Evolutionary conservation across 441 rosid genomes (phyloP).

Genomic region (Raphanus hybrid): DNA sequence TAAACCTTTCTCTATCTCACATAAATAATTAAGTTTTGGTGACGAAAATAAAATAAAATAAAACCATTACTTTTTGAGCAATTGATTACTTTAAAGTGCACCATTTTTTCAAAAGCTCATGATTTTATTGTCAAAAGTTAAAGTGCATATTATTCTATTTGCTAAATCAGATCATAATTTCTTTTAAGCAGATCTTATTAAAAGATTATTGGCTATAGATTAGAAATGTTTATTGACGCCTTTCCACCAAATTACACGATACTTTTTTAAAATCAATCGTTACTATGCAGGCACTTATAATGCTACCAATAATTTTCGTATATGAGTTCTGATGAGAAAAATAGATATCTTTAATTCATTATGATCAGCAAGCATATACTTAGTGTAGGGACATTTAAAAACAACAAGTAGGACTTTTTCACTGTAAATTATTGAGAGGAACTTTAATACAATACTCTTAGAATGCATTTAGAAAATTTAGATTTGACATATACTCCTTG

Average conservation of each 20-base stretch:
- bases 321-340: background rate
- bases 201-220: background rate
- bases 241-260: conserved; percentile 27
- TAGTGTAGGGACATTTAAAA: background rate
- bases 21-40: background rate
- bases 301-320: background rate
- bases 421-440: background rate
- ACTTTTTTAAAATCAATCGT: background rate
- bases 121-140: background rate
- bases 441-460: background rate
- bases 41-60: background rate
- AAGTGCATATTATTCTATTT: conserved; percentile 5
- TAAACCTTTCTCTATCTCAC: background rate
- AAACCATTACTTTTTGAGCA: conserved; percentile 15
- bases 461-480: background rate
- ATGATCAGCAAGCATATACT: background rate
- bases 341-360: background rate
- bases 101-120: background rate
- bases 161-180: background rate
- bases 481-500: background rate
- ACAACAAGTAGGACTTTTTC: background rate
- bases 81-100: conserved; percentile 21
- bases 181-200: background rate
- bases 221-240: background rate
- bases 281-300: background rate